Evolutionary conservation across 371 early-diverging fungal species (phyloP), one percentile per base, ranked within the genome.

Genomic region (Lichtheimia ornata): DNA sequence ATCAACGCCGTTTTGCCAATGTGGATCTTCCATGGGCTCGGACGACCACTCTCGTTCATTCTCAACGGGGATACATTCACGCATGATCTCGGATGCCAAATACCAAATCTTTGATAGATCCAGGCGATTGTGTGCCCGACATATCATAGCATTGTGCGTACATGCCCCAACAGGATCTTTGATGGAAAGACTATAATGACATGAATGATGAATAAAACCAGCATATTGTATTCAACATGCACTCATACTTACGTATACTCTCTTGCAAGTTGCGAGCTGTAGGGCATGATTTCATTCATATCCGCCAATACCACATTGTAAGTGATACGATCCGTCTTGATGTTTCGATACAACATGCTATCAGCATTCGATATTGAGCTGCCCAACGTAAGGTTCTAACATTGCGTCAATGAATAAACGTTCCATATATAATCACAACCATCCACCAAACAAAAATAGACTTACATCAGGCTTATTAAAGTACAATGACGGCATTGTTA

Each of bases 71-170:
- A 79, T 74, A 57, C 75, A 72, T 41, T 73, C 77, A n/a, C 76
- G 70, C 40, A 91, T 60, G 30, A 91, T 78, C 40, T 88, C 81
- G n/a, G 83, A 83, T 3, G 88, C 88, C 50, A 92, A 73, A 17
- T 67, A 69, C 94, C 94, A 93, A 11, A 91, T 79, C 55, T 85
- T 80, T 14, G 79, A 84, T 30, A 91, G 66, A 59, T 89, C 89
- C 7, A 64, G 45, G 1, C 88, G 80, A 12, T 77, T 77, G 35
- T 80, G 63, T 24, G 67, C 61, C 20, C 60, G 65, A 15, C 89
- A 88, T 0, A 84, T 85, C 15, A 66, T 45, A 3, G 89, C 85
- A 60, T 93, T 93, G 44, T 81, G 79, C 17, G 67, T 65, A 64
- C 91, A 92, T 3, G 86, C 78, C 6, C 69, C 63, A 3, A 79